phyloP scores from a whole-genome alignment of 78 protist species.

The Mastigamoeba balamuthi region DNA sequence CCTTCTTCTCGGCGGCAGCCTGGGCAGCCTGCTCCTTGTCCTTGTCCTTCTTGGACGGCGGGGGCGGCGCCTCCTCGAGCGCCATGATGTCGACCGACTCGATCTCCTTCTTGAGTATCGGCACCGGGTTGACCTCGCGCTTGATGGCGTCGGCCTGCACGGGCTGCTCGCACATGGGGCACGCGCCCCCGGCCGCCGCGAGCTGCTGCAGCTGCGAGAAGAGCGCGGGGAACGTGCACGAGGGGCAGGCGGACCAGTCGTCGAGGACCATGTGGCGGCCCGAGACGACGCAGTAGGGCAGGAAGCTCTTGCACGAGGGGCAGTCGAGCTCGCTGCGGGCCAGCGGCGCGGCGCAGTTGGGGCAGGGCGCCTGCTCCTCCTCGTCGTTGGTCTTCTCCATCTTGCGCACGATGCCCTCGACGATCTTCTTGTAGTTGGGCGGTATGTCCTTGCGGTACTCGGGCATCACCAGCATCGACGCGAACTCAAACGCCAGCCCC shows the following conservation, averaged over 20 bases:
- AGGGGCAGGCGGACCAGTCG: conserved; percentile 45
- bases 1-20: no score
- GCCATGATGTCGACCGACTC: not conserved
- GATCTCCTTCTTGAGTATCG: not conserved
- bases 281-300: conserved; percentile 64
- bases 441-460: conserved; percentile 34
- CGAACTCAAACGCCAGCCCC: conserved; percentile 49
- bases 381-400: not conserved
- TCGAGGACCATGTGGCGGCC: conserved; percentile 12
- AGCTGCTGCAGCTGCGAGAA: not conserved
- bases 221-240: conserved; percentile 50
- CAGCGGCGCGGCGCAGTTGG: conserved; percentile 7
- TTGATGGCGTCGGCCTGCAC: not conserved
- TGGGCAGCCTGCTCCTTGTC: no score
- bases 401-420: conserved; percentile 60
- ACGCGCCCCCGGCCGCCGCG: not conserved
- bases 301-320: conserved; percentile 10
- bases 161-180: conserved; percentile 38
- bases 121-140: not conserved
- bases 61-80: no score
- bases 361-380: conserved; percentile 22
- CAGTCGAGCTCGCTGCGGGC: conserved; percentile 43
- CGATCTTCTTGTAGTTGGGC: conserved; percentile 31
- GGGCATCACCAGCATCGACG: conserved; percentile 51
- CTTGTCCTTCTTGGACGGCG: no score